Percentiles rank a stretch among this genome's conserved stretches.
Evolutionary conservation across 2,329 filamentous ascomycete species (phyloP).

Genomic region (Sporothrix euskadiensis): DNA sequence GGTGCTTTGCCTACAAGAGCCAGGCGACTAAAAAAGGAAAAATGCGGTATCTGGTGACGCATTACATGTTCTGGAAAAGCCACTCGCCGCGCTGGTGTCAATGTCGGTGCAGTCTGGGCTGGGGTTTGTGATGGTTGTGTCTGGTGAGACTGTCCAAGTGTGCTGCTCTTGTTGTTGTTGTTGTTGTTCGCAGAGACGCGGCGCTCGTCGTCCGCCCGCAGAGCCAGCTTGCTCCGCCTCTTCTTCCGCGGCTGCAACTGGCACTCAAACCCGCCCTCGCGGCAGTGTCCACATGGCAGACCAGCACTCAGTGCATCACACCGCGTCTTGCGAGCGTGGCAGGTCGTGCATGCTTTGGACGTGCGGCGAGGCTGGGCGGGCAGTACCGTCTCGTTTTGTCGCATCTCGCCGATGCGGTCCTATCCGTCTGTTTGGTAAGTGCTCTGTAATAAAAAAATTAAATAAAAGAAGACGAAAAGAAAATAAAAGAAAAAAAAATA

Average conservation of each 20-base stretch:
- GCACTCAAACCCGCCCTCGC: not conserved
- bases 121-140: not conserved
- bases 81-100: not conserved
- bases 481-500: not conserved
- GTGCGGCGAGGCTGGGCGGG: not conserved
- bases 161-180: not conserved
- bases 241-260: not conserved
- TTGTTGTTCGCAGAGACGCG: not conserved
- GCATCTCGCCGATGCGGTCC: not conserved
- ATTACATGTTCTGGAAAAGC: not conserved
- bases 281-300: not conserved
- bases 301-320: not conserved
- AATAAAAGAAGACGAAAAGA: too few species aligned
- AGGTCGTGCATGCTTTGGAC: not conserved
- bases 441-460: too few species aligned
- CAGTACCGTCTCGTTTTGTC: not conserved
- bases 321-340: not conserved
- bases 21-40: not conserved
- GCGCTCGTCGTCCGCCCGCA: not conserved
- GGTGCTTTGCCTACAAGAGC: not conserved
- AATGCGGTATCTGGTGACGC: constrained; percentile 4
- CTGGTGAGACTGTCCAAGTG: not conserved
- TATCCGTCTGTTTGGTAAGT: not conserved
- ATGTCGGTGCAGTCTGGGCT: not conserved
- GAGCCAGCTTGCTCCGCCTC: not conserved